Conservation (phyloP, 2,329 filamentous ascomycete species). For the Eutypella sp. region DNA sequence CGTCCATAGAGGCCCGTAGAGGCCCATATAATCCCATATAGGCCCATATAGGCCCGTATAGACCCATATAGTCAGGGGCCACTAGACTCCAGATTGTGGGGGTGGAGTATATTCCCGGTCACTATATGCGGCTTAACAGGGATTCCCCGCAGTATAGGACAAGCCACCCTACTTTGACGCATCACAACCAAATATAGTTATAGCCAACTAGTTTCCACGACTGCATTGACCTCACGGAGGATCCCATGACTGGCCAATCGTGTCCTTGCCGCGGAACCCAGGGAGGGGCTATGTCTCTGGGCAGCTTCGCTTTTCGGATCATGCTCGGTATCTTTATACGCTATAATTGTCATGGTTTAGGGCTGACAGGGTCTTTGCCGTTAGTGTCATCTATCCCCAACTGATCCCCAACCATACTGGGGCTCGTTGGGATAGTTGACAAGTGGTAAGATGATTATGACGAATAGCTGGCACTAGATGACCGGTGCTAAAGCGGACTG, state of each 20-base stretch:
- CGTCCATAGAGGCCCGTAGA: no score
- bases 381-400: no score
- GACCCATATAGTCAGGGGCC: neutral
- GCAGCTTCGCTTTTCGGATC: neutral
- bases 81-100: neutral
- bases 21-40: no score
- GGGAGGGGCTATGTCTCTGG: neutral
- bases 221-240: neutral
- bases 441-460: no score
- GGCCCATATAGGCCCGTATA: neutral
- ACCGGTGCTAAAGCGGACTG: no score
- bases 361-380: neutral
- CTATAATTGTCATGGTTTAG: neutral
- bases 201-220: neutral
- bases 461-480: no score
- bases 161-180: neutral
- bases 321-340: neutral
- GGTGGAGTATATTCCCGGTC: neutral
- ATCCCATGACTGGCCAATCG: neutral
- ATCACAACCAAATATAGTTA: neutral
- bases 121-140: neutral
- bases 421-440: no score
- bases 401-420: no score
- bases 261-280: neutral
- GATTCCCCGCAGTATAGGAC: neutral